These are phyloP conservation scores for Cladosporium sphaerospermum DNA, from an alignment of 2,329 filamentous ascomycete species.

Conservation along the genomic window DNA sequence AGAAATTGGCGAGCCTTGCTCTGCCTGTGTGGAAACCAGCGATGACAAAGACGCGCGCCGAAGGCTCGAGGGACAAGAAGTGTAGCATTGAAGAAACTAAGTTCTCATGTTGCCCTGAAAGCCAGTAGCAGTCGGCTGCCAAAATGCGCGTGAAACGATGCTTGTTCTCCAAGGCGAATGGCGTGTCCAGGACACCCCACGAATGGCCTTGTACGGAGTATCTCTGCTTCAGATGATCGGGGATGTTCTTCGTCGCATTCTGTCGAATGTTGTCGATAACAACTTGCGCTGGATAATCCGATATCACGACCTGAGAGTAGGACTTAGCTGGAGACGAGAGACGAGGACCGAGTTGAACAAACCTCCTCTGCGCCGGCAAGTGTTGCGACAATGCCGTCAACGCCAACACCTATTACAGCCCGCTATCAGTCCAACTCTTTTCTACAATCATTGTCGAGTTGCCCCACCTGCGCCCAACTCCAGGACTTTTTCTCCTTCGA, in stretches of 20 bases:
- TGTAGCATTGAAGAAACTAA: conserved; percentile 56
- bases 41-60: conserved; percentile 56
- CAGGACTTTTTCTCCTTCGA: conserved; percentile 48
- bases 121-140: conserved; percentile 71
- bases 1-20: conserved; percentile 60
- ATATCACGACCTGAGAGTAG: conserved; percentile 40
- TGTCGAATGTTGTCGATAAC: conserved; percentile 53
- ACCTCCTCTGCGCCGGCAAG: conserved; percentile 38
- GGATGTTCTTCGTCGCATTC: conserved; percentile 53
- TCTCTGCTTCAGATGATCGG: conserved; percentile 26
- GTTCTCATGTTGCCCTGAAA: conserved; percentile 65
- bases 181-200: conserved; percentile 53
- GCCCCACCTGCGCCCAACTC: conserved; percentile 64
- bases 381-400: conserved; percentile 42
- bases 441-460: conserved; percentile 28
- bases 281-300: conserved; percentile 60
- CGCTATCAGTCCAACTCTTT: conserved; percentile 18
- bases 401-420: conserved; percentile 35
- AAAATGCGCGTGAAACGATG: conserved; percentile 55
- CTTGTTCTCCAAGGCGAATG: conserved; percentile 34
- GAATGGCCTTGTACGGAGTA: conserved; percentile 53
- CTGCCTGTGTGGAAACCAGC: conserved; percentile 68
- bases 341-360: conserved; percentile 20
- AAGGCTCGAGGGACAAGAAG: conserved; percentile 47
- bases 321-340: neutral